phyloP scores from a whole-genome alignment of 345 rosid genomes.

The Triadica sebifera region DNA sequence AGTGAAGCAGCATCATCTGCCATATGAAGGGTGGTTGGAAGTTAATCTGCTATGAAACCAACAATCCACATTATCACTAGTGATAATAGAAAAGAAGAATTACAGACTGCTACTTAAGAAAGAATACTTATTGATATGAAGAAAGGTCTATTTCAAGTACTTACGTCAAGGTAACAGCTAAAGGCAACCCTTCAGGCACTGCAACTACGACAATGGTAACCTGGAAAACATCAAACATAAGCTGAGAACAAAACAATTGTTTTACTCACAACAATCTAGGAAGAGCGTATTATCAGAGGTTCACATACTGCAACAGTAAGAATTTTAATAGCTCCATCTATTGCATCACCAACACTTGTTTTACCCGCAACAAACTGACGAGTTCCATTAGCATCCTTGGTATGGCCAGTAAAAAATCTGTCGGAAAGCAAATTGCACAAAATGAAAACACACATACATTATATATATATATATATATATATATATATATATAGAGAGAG shows the following conservation, averaged over 20 bases:
- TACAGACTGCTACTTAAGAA: background rate
- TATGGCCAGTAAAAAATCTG: slow-evolving; percentile 84
- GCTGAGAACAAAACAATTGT: background rate
- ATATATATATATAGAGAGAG: background rate
- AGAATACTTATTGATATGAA: background rate
- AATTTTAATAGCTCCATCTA: slow-evolving; percentile 79
- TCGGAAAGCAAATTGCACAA: background rate
- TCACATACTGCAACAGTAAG: slow-evolving; percentile 88
- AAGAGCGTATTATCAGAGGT: background rate
- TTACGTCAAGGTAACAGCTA: slow-evolving; percentile 99
- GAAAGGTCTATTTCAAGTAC: background rate
- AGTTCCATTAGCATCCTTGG: slow-evolving; percentile 45
- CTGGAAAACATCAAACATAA: slow-evolving; percentile 33
- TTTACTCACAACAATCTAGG: no score
- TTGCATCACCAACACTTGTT: slow-evolving; percentile 51
- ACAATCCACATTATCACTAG: background rate
- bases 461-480: no score
- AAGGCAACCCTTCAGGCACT: slow-evolving; percentile 98
- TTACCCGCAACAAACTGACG: slow-evolving; percentile 52
- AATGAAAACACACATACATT: background rate
- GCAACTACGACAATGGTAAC: slow-evolving; percentile 99
- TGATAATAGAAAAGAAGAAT: background rate
- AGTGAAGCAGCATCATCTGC: background rate
- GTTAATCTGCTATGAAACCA: background rate
- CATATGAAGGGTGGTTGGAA: background rate